Percentiles rank a stretch among this genome's conserved stretches.
These are phyloP conservation scores for Halophytophthora batemanensis DNA, from an alignment of 352 stramenopile species.

Conservation along the genomic window DNA sequence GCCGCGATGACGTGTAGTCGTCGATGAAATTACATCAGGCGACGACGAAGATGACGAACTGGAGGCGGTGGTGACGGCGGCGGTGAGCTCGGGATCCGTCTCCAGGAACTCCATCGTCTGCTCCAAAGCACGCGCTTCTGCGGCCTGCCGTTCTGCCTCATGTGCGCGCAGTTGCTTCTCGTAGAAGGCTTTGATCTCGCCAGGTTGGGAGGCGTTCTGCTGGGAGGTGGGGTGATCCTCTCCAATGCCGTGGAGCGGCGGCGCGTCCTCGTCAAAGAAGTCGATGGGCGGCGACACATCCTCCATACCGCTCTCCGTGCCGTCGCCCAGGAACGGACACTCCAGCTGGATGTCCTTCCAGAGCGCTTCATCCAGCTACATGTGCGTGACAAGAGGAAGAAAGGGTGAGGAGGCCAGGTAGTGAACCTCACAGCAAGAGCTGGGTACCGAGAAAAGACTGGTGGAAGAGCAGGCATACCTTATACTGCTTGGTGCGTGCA, in stretches of 20 bases:
- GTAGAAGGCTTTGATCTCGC: constrained; percentile 44
- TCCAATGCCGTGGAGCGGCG: constrained; percentile 20
- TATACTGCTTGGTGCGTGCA: constrained; percentile 70
- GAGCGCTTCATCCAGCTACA: constrained; percentile 49
- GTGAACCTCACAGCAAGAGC: neutral
- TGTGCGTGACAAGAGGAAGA: neutral
- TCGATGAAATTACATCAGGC: constrained; percentile 18
- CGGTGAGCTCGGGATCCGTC: constrained; percentile 43
- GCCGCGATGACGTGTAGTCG: constrained; percentile 1
- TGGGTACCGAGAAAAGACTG: no score
- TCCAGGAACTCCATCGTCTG: constrained; percentile 57
- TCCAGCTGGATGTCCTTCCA: constrained; percentile 45
- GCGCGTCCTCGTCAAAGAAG: constrained; percentile 51
- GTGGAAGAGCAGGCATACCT: constrained; percentile 16
- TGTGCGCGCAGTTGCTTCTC: constrained; percentile 33
- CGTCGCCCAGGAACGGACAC: constrained; percentile 46
- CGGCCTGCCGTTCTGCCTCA: constrained; percentile 25
- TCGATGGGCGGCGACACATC: constrained; percentile 25
- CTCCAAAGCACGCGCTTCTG: constrained; percentile 35
- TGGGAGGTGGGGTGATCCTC: constrained; percentile 19
- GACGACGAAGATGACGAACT: constrained; percentile 9
- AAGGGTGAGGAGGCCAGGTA: neutral
- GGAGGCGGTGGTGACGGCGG: constrained; percentile 2
- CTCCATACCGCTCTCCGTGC: constrained; percentile 17
- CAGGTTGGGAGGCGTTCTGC: constrained; percentile 10